Base-by-base conservation (phyloP, 352 stramenopile genomes). In the Pythium insidiosum region DNA sequence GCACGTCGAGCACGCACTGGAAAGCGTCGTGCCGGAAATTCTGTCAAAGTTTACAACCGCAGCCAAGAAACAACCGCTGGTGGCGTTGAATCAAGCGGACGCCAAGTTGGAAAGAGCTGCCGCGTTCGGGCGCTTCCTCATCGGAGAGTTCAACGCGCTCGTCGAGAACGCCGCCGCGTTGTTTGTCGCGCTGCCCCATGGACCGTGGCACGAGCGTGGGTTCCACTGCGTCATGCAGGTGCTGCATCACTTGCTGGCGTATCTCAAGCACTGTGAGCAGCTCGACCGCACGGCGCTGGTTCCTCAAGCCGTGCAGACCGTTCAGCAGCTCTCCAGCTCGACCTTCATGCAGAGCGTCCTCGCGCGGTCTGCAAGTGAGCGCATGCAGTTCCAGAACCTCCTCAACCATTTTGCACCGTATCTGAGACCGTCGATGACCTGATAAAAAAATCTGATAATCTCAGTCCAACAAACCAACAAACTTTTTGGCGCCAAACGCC, bases 131-230 rank as follows among this genome's bases (percentile, higher is more conserved):
- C 18, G 29, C 15, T 84, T 77, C 38, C 44, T 73, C 20, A 16
- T 81, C 19, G 50, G 63, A n/a, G 53, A 63, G 19, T 81, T 88
- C 24, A 73, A 61, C 28, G 49, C 51, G n/a, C 58, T 88, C 7
- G 59, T 76, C 25, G 75, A 86, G 43, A 85, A 88, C 22, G 52
- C 73, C 18, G 46, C 84, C n/a, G 75, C 61, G 23, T 36, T 88
- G 21, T 84, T 88, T 34, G 73, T 82, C 7, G 54, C 61, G 37
- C 56, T 86, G 6, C 68, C 73, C 0, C 62, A 51, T 29, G 59
- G 56, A 3, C 11, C 34, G 20, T 49, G 63, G 5, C 63, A 71
- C 40, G 40, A 46, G 13, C 44, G 47, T 10, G 66, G 60, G 21
- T 88, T 88, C 42, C 61, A 59, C 19, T 68, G 57, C 35, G 49